Evolutionary conservation across 768 basidiomycete genomes (phyloP), one percentile per base, ranked within the genome.

Genomic region (Leucocoprinus sp.): DNA sequence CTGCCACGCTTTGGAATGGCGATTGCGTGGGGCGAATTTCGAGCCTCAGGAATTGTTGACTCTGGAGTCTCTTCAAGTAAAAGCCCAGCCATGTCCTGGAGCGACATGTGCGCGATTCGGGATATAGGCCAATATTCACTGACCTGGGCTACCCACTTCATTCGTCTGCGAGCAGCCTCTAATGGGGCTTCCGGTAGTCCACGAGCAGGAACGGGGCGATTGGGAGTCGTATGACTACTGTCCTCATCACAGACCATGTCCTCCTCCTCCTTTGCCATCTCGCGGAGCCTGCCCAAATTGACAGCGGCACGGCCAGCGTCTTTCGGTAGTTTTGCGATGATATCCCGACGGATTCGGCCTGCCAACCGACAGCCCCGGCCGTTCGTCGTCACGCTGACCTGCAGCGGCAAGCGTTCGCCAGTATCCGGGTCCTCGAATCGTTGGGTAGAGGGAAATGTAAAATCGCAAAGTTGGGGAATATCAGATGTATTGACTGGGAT

Each of bases 111-210:
- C 0, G 89, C 82, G 7, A 97, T 74, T 33, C 76, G 78, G 8
- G 83, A 72, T 39, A 93, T 70, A 0, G 91, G 83, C 89, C 92
- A 97, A 60, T 96, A 97, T 60, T 97, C 93, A 70, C 91, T 93
- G 54, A 98, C 77, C 60, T 97, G 95, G 0, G 91, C 82, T 2
- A 96, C 83, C 90, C 92, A 97, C 61, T 84, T 79, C 77, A 96
- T 88, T 12, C 86, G 71, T 23, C 92, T 71, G 46, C 64, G 70
- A 42, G 74, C 66, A 19, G 59, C 65, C 51, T 84, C 83, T 1
- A 51, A 34, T 6, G 54, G 60, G 3, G 63, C 69, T 59, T 72
- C 69, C 22, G 60, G 55, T 2, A 43, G 42, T 34, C 53, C 61
- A 29, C 78, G 66, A 37, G 75, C 68, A 0, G 79, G 73, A 1